phyloP scores from a whole-genome alignment of 179 eudicot species.

The Drosera spatulata region DNA sequence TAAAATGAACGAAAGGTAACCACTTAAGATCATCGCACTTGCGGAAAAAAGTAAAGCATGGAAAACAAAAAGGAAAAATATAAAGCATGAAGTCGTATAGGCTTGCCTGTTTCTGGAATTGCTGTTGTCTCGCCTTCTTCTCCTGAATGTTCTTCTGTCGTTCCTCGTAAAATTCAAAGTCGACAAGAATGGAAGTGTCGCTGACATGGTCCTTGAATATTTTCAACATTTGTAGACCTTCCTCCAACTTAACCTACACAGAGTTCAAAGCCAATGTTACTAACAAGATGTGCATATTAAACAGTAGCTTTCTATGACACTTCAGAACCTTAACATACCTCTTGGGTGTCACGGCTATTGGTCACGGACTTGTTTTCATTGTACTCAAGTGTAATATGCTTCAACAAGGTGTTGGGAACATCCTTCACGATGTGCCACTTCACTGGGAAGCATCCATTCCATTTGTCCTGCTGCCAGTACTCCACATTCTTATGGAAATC shows the following conservation, averaged over 20 bases:
- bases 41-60: background rate
- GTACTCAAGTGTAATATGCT: slow-evolving; percentile 59
- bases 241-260: slow-evolving; percentile 26
- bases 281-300: background rate
- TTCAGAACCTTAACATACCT: slow-evolving; percentile 27
- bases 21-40: too few relatives aligned
- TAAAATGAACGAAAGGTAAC: slow-evolving; percentile 2
- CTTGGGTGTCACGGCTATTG: slow-evolving; percentile 74
- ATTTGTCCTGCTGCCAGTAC: slow-evolving; percentile 85
- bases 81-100: background rate
- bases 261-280: background rate
- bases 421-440: slow-evolving; percentile 74
- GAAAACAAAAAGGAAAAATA: background rate
- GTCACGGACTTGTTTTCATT: slow-evolving; percentile 82
- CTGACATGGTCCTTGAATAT: slow-evolving; percentile 24
- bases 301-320: too few relatives aligned
- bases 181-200: slow-evolving; percentile 22
- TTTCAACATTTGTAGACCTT: slow-evolving; percentile 27
- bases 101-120: slow-evolving; percentile 15
- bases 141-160: slow-evolving; percentile 30
- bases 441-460: slow-evolving; percentile 72
- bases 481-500: slow-evolving; percentile 62
- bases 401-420: slow-evolving; percentile 58
- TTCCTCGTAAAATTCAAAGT: slow-evolving; percentile 29
- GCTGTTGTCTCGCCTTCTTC: slow-evolving; percentile 30